Conservation (phyloP, 805 yeast species). For the Teunomyces barrocoloradensis region DNA sequence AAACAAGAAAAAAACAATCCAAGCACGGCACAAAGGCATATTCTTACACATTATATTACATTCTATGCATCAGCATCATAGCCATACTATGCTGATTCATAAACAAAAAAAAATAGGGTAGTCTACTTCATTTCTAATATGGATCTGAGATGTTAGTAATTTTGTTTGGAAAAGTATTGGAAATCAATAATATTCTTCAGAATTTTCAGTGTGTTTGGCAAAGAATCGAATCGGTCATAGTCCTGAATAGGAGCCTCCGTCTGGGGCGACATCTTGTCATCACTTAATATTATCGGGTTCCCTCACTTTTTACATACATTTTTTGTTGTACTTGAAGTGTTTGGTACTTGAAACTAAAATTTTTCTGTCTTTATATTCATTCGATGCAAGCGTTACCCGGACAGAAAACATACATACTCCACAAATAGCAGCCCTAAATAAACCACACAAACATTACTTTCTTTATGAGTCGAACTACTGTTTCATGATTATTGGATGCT, state of each 20-base stretch:
- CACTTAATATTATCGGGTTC: constrained; percentile 27
- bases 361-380: background rate
- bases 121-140: background rate
- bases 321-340: background rate
- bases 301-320: constrained; percentile 6
- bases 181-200: constrained; percentile 36
- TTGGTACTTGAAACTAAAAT: background rate
- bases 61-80: constrained; percentile 2
- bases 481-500: background rate
- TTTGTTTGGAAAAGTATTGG: background rate
- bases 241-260: constrained; percentile 61
- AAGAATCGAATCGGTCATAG: constrained; percentile 66
- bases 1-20: constrained; percentile 2
- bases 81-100: constrained; percentile 3
- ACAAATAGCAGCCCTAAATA: background rate
- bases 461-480: too few relatives aligned
- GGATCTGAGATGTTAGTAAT: constrained; percentile 4
- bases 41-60: background rate
- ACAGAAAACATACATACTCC: background rate
- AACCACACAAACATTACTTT: too few relatives aligned
- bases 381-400: background rate
- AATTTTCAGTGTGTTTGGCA: constrained; percentile 70
- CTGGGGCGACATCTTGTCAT: constrained; percentile 78
- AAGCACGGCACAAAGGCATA: background rate
- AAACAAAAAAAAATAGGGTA: background rate